Evolutionary conservation across 73 alveolate species (phyloP).

Genomic region (Durusdinium trenchii): DNA sequence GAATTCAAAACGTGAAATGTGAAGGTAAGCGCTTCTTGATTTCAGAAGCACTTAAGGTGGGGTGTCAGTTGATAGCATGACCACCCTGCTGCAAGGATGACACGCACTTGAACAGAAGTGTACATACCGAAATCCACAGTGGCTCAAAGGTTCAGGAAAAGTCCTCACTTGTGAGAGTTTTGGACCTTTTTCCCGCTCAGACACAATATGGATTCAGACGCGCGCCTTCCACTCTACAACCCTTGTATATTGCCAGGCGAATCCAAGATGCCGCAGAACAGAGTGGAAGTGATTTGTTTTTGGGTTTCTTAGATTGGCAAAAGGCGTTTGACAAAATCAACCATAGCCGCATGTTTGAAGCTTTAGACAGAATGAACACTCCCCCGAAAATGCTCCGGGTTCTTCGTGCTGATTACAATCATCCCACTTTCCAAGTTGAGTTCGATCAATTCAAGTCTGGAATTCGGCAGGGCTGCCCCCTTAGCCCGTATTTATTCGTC

Average conservation of each 20-base stretch:
- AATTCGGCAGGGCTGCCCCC: not conserved
- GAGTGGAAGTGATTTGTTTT: not conserved
- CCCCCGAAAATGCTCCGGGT: not conserved
- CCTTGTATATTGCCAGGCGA: constrained; percentile 17
- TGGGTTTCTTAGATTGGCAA: not conserved
- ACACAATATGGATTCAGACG: constrained; percentile 5
- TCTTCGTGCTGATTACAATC: not conserved
- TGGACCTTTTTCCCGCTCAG: not conserved
- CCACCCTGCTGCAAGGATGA: too few relatives aligned
- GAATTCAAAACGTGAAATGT: too few relatives aligned
- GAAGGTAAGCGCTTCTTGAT: too few relatives aligned
- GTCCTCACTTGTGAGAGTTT: not conserved
- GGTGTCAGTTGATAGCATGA: too few relatives aligned
- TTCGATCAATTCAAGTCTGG: not conserved
- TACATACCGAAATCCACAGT: too few relatives aligned
- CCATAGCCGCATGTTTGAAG: not conserved
- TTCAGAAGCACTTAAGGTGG: too few relatives aligned
- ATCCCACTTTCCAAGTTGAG: not conserved
- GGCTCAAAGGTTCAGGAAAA: too few relatives aligned
- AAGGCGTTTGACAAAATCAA: not conserved
- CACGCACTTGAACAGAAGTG: too few relatives aligned
- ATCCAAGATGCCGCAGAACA: constrained; percentile 15
- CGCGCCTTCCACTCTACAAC: not conserved
- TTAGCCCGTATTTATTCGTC: not conserved
- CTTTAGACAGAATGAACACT: not conserved